Conservation (phyloP, 2,329 filamentous ascomycete genomes). For the Macrophomina tecta region DNA sequence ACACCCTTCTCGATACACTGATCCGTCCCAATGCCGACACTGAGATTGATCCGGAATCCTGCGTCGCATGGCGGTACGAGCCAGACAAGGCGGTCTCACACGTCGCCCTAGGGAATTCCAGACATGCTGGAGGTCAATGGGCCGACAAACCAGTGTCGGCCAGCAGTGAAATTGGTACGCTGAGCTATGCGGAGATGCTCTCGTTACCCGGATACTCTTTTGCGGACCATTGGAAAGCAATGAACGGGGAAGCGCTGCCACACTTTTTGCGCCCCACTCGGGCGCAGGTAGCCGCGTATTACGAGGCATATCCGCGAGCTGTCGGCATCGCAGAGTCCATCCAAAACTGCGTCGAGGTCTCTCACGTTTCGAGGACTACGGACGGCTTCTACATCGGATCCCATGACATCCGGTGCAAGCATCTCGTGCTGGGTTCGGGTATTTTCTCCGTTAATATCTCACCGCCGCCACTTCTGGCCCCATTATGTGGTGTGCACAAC, state of each 20-base stretch:
- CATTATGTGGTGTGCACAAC: conserved; percentile 46
- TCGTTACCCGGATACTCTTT: conserved; percentile 66
- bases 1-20: conserved; percentile 65
- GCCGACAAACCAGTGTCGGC: conserved; percentile 59
- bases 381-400: conserved; percentile 59
- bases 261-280: conserved; percentile 63
- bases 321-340: conserved; percentile 59
- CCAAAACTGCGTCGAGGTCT: conserved; percentile 49
- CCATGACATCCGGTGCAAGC: conserved; percentile 60
- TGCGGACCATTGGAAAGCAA: conserved; percentile 56
- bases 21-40: conserved; percentile 65
- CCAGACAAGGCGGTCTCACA: conserved; percentile 60
- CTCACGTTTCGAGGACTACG: conserved; percentile 51
- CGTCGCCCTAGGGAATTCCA: conserved; percentile 59
- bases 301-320: conserved; percentile 59
- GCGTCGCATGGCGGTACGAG: conserved; percentile 60
- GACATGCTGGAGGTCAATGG: conserved; percentile 64
- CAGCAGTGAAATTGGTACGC: conserved; percentile 62
- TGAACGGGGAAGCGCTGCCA: conserved; percentile 50
- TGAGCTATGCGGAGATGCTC: conserved; percentile 68
- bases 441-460: conserved; percentile 63
- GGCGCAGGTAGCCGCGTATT: conserved; percentile 61
- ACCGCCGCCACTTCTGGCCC: conserved; percentile 56
- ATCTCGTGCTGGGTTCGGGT: conserved; percentile 64
- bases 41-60: conserved; percentile 58